phyloP scores from a whole-genome alignment of 345 rosid genomes.

The Orychophragmus violaceus region DNA sequence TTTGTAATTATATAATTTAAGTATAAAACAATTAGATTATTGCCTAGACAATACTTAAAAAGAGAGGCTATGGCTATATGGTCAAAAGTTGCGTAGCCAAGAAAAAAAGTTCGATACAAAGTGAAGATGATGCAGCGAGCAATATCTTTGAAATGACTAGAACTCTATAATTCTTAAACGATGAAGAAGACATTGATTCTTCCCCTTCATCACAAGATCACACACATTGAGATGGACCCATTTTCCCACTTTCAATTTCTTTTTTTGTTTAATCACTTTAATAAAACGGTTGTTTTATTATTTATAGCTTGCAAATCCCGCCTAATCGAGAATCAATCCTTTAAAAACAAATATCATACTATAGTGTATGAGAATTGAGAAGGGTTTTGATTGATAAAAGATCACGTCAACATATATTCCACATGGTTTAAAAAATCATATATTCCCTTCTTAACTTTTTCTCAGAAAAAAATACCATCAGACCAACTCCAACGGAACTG shows the following conservation, averaged over 20 bases:
- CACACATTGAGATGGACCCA: constrained; percentile 14
- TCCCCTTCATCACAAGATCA: too few relatives aligned
- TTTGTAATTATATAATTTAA: constrained; percentile 11
- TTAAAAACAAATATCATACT: not conserved
- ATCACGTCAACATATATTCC: not conserved
- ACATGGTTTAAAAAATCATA: too few relatives aligned
- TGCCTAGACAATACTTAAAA: not conserved
- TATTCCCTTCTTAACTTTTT: too few relatives aligned
- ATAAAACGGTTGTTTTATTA: constrained; percentile 5
- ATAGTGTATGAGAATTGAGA: not conserved
- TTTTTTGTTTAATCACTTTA: constrained; percentile 24
- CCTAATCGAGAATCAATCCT: constrained; percentile 22
- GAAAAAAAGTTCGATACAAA: constrained; percentile 19
- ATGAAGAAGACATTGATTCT: too few relatives aligned
- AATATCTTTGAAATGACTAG: too few relatives aligned
- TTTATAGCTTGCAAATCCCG: constrained; percentile 11
- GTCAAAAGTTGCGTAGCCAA: constrained; percentile 28
- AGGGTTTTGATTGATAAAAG: not conserved
- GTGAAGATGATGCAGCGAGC: too few relatives aligned
- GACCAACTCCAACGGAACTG: too few relatives aligned
- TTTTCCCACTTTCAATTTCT: constrained; percentile 21
- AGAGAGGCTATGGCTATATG: constrained; percentile 24
- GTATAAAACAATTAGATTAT: constrained; percentile 8
- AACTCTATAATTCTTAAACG: too few relatives aligned
- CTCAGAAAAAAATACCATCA: too few relatives aligned